These are phyloP conservation scores for Puccinia triticina DNA, from an alignment of 1,284 basidiomycete genomes.

Conservation along the genomic window DNA sequence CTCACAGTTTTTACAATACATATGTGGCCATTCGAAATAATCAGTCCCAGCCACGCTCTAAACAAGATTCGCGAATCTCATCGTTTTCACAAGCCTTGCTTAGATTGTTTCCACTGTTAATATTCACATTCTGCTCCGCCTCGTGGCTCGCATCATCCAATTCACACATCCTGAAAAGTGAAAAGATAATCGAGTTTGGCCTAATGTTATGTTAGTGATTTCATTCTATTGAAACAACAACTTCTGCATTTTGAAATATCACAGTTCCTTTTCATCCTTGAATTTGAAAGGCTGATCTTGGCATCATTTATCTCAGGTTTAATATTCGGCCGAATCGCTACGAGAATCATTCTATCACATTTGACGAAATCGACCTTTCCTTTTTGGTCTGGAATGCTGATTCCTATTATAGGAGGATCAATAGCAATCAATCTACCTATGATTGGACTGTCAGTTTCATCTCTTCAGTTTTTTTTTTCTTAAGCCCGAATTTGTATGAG, in stretches of 20 bases:
- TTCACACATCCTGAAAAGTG: constrained; percentile 38
- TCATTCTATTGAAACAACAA: background rate
- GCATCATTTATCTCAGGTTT: constrained; percentile 14
- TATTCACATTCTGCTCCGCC: constrained; percentile 37
- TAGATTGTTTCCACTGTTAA: constrained; percentile 18
- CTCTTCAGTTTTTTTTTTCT: background rate
- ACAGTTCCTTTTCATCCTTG: background rate
- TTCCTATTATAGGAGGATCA: constrained; percentile 37
- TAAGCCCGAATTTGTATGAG: background rate
- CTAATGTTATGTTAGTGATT: constrained; percentile 39
- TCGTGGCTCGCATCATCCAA: constrained; percentile 38
- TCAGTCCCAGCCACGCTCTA: background rate
- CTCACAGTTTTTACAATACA: constrained; percentile 37
- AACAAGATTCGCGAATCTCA: constrained; percentile 22
- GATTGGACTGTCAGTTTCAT: constrained; percentile 33
- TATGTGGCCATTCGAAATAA: constrained; percentile 28
- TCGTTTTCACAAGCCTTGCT: constrained; percentile 37
- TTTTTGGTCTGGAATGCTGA: constrained; percentile 36
- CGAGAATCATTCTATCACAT: constrained; percentile 44
- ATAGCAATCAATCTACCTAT: constrained; percentile 40
- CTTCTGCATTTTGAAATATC: background rate
- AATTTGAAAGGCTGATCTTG: background rate
- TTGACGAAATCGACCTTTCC: constrained; percentile 44
- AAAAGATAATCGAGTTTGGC: constrained; percentile 42
- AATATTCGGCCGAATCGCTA: constrained; percentile 46